Evolutionary conservation across 345 rosid genomes (phyloP), one percentile per base, ranked within the genome.

Genomic region (Excoecaria agallocha): DNA sequence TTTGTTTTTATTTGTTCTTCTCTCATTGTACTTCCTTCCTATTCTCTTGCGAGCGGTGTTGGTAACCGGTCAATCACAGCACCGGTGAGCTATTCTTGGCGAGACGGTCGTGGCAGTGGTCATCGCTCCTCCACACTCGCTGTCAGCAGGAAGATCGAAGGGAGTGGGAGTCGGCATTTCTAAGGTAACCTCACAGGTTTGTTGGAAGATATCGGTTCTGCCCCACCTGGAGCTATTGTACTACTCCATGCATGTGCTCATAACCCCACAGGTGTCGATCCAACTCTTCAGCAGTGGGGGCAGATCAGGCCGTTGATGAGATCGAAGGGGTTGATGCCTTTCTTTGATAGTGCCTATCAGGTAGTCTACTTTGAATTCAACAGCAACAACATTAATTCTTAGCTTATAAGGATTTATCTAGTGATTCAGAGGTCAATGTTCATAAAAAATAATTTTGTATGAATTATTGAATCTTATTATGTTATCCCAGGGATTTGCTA

Each of bases 171-270:
- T n/a, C n/a, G n/a, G n/a, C n/a, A n/a, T n/a, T n/a, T n/a, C n/a
- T n/a, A n/a, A n/a, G n/a, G n/a, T n/a, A n/a, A n/a, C n/a, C n/a
- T n/a, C n/a, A 81, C 63, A 94, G 98, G 97, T 68, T 75, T 94
- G 30, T 19, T 92, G 60, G 92, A 94, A 83, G 98, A 94, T 76
- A 91, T 94, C 72, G 88, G 91, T 84, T 84, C 92, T 83, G 95
- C 98, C 20, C 91, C 92, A 77, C 81, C 89, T 52, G 96, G 98
- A 74, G 86, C 98, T 72, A 79, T 92, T 64, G 89, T 94, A 50
- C 97, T 94, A 54, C 97, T 94, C 66, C 97, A 94, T 86, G 98
- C 98, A 19, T 94, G 98, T 85, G 98, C 98, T 67, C 98, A 94
- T 78, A 94, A 94, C 82, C 98, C 99, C 35, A 92, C 98, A 30